phyloP scores from a whole-genome alignment of 2,329 filamentous ascomycete genomes.

The Corniculantispora saksenae region DNA sequence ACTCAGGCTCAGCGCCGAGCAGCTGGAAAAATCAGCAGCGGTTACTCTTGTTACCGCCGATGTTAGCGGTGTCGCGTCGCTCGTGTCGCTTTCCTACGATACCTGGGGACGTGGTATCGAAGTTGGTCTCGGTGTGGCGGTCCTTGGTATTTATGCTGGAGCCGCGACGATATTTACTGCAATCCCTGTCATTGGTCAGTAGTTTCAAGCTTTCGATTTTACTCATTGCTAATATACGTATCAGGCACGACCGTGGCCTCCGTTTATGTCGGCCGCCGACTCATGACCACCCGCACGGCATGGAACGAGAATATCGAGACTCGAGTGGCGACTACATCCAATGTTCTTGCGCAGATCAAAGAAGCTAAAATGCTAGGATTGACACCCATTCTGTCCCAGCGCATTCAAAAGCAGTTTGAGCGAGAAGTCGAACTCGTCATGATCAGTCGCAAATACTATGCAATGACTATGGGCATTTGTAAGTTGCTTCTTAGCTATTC shows the following conservation, averaged over 20 bases:
- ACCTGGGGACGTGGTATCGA: slow-evolving; percentile 2
- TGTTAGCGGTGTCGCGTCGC: neutral
- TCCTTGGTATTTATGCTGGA: neutral
- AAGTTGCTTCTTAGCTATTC: neutral
- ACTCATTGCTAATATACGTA: too few species aligned
- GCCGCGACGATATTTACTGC: neutral
- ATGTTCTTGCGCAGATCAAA: slow-evolving; percentile 11
- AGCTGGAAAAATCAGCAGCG: slow-evolving; percentile 1
- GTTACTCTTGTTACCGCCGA: slow-evolving; percentile 3
- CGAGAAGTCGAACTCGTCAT: slow-evolving; percentile 6
- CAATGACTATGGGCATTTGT: neutral
- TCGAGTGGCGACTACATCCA: slow-evolving; percentile 5
- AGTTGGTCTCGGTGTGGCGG: neutral
- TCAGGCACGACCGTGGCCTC: neutral
- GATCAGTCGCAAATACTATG: neutral
- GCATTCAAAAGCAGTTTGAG: neutral
- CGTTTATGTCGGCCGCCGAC: neutral
- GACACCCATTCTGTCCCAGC: neutral
- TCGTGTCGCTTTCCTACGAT: slow-evolving; percentile 1
- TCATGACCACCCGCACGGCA: neutral
- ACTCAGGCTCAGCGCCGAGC: neutral
- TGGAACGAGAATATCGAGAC: slow-evolving; percentile 14
- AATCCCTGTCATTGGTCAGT: neutral
- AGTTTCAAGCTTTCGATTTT: too few species aligned
- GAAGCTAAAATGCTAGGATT: slow-evolving; percentile 11